Evolutionary conservation across 1,139 yeast genomes (phyloP), one percentile per base, ranked within the genome.

Genomic region (Schwanniomyces etchellsii): DNA sequence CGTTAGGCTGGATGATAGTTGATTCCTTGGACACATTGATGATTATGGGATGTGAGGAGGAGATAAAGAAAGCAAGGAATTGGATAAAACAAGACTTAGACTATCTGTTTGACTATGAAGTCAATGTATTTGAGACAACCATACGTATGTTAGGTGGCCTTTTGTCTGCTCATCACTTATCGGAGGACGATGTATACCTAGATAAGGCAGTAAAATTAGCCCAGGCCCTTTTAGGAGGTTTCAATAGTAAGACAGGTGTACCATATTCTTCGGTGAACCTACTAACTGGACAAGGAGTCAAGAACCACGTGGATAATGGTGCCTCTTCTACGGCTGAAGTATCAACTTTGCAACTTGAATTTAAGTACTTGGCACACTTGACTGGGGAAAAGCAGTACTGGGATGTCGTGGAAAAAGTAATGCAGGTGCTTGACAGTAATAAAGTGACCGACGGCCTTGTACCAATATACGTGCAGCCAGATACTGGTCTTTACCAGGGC

Each of bases 1-100:
- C 97, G 1, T 58, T 89, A 43, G 98, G 98, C 2, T 89, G 96
- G 96, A 84, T 89, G 54, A 81, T 89, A 45, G 94, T 89, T 5
- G 97, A 89, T 53, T 70, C 94, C 1, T 57, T 91, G 33, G 97
- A 91, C 48, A 84, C 96, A 0, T 59, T 89, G 64, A 69, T 77
- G 62, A 44, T 89, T 18, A 88, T 89, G 96, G 88, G 75, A 20
- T 72, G 86, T 31, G 60, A 70, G 6, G 77, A 74, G 14, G 86
- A 84, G 45, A 65, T 84, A 25, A 57, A 55, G 18, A 65, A 74
- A 27, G 93, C 95, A 5, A 70, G 74, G 36, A 51, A 71, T 3
- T 91, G 96, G 96, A 81, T 89, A 32, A 67, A 70, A 32, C 62
- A 76, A 30, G 66, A 57, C 32, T 56, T 67, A 42, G 63, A 60